Evolutionary conservation across 176 grass and related monocot species (phyloP).

Genomic region (Panicum miliaceum): DNA sequence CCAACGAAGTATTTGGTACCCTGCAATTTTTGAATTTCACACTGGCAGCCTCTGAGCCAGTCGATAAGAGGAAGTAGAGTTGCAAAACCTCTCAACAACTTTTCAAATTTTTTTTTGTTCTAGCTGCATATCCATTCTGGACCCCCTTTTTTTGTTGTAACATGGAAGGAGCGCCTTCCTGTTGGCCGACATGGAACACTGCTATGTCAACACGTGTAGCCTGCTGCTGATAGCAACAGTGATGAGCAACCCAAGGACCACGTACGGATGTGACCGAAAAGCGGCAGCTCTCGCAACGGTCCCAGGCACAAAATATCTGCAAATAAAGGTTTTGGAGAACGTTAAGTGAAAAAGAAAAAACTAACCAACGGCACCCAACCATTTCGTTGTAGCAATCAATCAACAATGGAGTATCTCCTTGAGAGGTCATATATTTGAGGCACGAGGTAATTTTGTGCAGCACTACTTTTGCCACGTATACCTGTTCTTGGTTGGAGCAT

Average conservation of each 20-base stretch:
- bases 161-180: neutral
- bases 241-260: neutral
- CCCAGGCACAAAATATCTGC: neutral
- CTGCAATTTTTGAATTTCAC: too few species aligned
- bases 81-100: neutral
- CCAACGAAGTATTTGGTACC: too few species aligned
- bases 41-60: neutral
- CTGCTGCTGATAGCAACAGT: neutral
- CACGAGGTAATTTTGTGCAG: neutral
- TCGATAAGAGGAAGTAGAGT: neutral
- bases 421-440: too few species aligned
- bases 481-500: neutral
- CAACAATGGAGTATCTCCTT: neutral
- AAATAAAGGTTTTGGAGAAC: neutral
- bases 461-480: neutral
- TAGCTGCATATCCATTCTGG: neutral
- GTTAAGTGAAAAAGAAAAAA: neutral
- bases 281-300: neutral
- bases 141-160: neutral
- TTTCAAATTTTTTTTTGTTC: neutral
- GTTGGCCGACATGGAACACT: neutral
- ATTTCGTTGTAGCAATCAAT: neutral
- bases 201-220: neutral
- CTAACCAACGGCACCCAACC: neutral
- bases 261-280: neutral